phyloP scores from a whole-genome alignment of 2,329 filamentous ascomycete genomes.

The Cercospora citrullina region DNA sequence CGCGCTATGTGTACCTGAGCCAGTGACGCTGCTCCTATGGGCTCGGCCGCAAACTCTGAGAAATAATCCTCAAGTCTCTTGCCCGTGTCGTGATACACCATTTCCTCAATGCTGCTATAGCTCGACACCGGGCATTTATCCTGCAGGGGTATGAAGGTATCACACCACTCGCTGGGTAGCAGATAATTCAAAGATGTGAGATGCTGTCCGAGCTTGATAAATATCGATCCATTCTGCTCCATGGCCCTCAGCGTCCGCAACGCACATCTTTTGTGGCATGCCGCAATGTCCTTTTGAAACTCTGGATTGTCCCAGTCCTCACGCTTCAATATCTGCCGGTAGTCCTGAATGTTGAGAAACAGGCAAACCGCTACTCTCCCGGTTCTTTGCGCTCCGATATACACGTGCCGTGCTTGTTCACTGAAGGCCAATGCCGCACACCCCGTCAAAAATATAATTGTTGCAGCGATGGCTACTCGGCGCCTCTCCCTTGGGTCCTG shows the following conservation, averaged over 20 bases:
- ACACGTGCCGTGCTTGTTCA: slow-evolving; percentile 72
- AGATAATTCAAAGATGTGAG: slow-evolving; percentile 95
- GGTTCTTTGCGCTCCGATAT: slow-evolving; percentile 72
- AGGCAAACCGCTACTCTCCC: slow-evolving; percentile 75
- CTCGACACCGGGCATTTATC: slow-evolving; percentile 94
- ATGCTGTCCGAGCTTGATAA: slow-evolving; percentile 97
- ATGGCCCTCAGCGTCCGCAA: slow-evolving; percentile 80
- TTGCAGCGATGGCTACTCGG: slow-evolving; percentile 36
- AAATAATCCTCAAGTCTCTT: slow-evolving; percentile 78
- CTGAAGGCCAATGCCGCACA: slow-evolving; percentile 53
- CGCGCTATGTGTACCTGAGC: slow-evolving; percentile 92
- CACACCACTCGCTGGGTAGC: slow-evolving; percentile 86
- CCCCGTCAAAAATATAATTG: slow-evolving; percentile 35
- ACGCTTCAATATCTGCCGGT: slow-evolving; percentile 77
- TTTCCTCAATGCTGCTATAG: slow-evolving; percentile 77
- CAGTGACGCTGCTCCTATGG: slow-evolving; percentile 89
- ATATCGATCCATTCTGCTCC: slow-evolving; percentile 96
- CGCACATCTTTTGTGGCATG: slow-evolving; percentile 91
- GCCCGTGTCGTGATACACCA: slow-evolving; percentile 85
- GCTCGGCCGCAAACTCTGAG: slow-evolving; percentile 74
- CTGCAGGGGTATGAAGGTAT: slow-evolving; percentile 92
- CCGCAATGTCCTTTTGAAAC: slow-evolving; percentile 67
- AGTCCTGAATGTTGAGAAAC: slow-evolving; percentile 80
- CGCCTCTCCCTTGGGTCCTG: slow-evolving; percentile 26
- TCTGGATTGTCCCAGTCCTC: slow-evolving; percentile 62